Base-by-base conservation (phyloP, 2,329 filamentous ascomycete genomes). In the Cladorrhinum sp. region DNA sequence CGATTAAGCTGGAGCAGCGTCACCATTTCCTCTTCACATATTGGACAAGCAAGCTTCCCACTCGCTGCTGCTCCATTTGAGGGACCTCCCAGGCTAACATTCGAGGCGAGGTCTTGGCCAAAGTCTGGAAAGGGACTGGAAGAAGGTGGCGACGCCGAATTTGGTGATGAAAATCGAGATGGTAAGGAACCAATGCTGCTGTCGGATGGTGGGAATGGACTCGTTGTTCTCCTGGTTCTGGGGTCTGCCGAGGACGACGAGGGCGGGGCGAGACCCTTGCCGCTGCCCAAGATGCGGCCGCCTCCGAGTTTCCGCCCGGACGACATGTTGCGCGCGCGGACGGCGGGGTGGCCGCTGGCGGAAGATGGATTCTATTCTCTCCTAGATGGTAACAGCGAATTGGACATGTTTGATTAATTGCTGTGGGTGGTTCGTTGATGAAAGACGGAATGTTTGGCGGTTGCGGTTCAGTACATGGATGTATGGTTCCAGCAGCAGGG, bases 1-100 rank as follows among this genome's bases (percentile, higher is more conserved):
- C 81, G 86, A 73, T 99, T 98, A 46, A 99, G 80, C 77, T 99
- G 95, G 42, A 99, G 79, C 54, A 99, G 78, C 14, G 95, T 98
- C 71, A 98, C 92, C 95, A 99, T 99, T 75, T 97, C 93, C 77
- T 98, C 96, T 68, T 88, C 92, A 76, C 95, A 99, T 72, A 99
- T 99, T n/a, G 95, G 95, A 74, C 95, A 99, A 59, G 94, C 86
- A 62, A 99, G 86, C 74, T 84, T 84, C 66, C 85, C 85, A 67
- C 83, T 85, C 59, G 85, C 78, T 57, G 85, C 82, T 54, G 77
- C 80, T 65, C 82, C 81, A 63, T 79, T 82, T 57, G 82, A 80
- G 18, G 81, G 78, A 9, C 77, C 76, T 21, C 77, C 81, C 20
- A 95, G 77, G 58, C 89, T 92, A 69, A 97, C 88, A 71, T 90